Evolutionary conservation across 257 asterid species (phyloP), one percentile per base, ranked within the genome.

Genomic region (Voacanga thouarsii): DNA sequence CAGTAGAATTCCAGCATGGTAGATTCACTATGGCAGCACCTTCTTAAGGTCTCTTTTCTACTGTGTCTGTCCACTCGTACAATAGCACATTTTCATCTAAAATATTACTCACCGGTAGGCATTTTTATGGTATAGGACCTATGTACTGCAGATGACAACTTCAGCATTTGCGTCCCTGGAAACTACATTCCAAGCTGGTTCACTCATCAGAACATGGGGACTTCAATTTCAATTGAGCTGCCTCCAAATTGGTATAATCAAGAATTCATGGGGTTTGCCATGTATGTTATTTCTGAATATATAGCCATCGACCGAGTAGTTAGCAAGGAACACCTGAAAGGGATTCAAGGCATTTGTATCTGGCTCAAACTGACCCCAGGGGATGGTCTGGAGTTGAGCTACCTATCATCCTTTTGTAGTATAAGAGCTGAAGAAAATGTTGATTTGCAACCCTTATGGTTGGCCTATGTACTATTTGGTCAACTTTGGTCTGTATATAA

Each of bases 101-200:
- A 39, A 33, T 18, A 8, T 43, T 43, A n/a, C 61, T 44, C 30
- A 53, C 59, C 64, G 18, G 12, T 45, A 5, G 12, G 21, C 18
- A 60, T 30, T 72, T 72, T 18, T 10, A 55, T 68, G 65, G 19
- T 14, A 39, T 41, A 76, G 84, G 84, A 68, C 19, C 64, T 69
- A 39, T 43, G 37, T 0, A 7, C 41, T 49, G 80, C 64, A 76
- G 63, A 53, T 69, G 77, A 71, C 37, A 59, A 75, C 30, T 80
- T 80, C 59, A 75, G 78, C 67, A 76, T 39, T 60, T 75, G 28
- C 41, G 5, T 75, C 11, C 84, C 76, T 45, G 72, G 77, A 30
- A 41, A 47, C 7, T 23, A 44, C 24, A 60, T 80, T 56, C 83
- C 83, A 57, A 44, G 28, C 44, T 3, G 80, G 77, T 75, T 53